phyloP scores from a whole-genome alignment of 1,139 yeast species.

The Scheffersomyces insectosa region DNA sequence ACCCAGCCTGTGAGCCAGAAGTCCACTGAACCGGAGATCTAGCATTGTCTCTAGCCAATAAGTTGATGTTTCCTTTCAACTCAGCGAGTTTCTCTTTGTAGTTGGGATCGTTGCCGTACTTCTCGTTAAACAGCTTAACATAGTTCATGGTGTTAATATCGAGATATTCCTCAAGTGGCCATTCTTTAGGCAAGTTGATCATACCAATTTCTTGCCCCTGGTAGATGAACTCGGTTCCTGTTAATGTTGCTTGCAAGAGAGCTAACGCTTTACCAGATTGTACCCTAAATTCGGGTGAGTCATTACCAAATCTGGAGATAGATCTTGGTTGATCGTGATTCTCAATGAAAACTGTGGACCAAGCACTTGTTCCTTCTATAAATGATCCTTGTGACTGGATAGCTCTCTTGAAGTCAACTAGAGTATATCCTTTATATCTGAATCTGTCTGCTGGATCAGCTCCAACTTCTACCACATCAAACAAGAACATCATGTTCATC shows the following conservation, averaged over 20 bases:
- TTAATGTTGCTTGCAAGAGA: constrained; percentile 17
- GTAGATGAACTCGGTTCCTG: constrained; percentile 24
- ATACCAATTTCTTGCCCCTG: constrained; percentile 29
- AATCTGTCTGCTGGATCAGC: constrained; percentile 16
- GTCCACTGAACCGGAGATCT: constrained; percentile 28
- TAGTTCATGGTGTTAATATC: constrained; percentile 24
- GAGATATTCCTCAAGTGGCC: constrained; percentile 21
- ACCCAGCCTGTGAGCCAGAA: constrained; percentile 18
- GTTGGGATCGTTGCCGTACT: constrained; percentile 12
- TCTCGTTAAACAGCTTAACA: constrained; percentile 13
- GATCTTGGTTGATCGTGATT: constrained; percentile 27
- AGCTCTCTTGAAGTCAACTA: constrained; percentile 20
- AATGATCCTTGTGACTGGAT: constrained; percentile 16
- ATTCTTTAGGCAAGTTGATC: constrained; percentile 20
- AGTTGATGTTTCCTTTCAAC: constrained; percentile 17
- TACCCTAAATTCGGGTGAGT: constrained; percentile 15
- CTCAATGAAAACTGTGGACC: constrained; percentile 25
- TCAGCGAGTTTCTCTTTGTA: constrained; percentile 9
- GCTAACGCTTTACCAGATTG: constrained; percentile 23
- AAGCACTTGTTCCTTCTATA: constrained; percentile 23
- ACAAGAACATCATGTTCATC: constrained; percentile 27
- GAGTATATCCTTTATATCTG: constrained; percentile 16
- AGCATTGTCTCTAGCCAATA: constrained; percentile 23
- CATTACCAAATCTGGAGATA: constrained; percentile 22
- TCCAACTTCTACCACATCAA: constrained; percentile 23